These are phyloP conservation scores for Phaseolus lunatus DNA, from an alignment of 306 rosid genomes.

Conservation along the genomic window DNA sequence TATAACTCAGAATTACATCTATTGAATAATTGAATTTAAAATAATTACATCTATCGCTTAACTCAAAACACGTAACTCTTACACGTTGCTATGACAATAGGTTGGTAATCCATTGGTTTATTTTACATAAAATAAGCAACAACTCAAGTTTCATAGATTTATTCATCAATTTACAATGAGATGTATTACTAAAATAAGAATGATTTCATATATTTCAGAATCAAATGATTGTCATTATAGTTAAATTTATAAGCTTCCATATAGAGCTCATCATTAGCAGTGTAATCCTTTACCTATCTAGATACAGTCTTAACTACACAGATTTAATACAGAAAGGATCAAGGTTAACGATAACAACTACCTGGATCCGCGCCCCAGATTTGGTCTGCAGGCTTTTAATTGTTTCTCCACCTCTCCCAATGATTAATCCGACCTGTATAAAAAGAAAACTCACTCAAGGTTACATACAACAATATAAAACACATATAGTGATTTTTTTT, in stretches of 20 bases:
- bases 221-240: conserved; percentile 1
- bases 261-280: background rate
- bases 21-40: background rate
- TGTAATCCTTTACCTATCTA: conserved; percentile 8
- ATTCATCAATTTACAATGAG: background rate
- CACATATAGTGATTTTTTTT: background rate
- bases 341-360: conserved; percentile 62
- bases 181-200: background rate
- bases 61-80: too few species aligned
- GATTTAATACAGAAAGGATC: background rate
- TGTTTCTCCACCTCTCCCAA: conserved; percentile 98
- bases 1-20: background rate
- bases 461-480: conserved; percentile 5
- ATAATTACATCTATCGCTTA: too few species aligned
- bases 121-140: background rate
- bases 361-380: conserved; percentile 99
- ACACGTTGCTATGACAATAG: background rate
- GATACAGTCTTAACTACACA: background rate
- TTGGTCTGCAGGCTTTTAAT: conserved; percentile 89
- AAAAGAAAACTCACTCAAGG: conserved; percentile 5
- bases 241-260: background rate
- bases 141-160: background rate
- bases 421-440: conserved; percentile 91
- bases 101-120: background rate
- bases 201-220: background rate